Evolutionary conservation across 345 rosid genomes (phyloP), one percentile per base, ranked within the genome.

Genomic region (Tarenaya hassleriana): DNA sequence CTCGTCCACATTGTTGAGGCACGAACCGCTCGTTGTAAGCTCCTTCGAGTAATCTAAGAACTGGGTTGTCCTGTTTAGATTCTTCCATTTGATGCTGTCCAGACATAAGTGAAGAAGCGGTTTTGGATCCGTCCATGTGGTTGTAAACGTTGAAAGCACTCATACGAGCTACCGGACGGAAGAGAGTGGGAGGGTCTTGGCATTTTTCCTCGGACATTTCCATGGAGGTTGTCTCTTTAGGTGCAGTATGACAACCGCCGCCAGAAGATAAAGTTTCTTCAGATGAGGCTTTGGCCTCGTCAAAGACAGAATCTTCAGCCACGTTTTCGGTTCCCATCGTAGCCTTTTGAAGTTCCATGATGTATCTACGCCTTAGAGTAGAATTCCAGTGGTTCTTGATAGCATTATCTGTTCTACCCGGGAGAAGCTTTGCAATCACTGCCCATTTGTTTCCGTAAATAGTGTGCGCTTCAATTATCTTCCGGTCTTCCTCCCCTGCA

Each of bases 381-480:
- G 89, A 83, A 69, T 89, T 89, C 97, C 97, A 89, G 35, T 85
- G 95, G 56, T 85, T 83, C 68, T 89, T 85, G 40, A 85, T 85
- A 62, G 95, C 80, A 41, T 89, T 85, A 65, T 89, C 97, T 49
- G 97, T 89, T 67, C 97, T 76, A 41, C 97, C 95, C 0, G 80
- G 86, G 38, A 89, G 77, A 41, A 83, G 78, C 66, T 76, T 79
- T 11, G 97, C 89, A 45, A 89, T 89, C 2, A 57, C 75, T 24
- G 89, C 91, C 92, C 97, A 84, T 70, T 78, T 88, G 79, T 88
- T 88, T 55, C 95, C 88, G 41, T 85, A 92, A 31, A 76, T 51
- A 4, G 76, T 81, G 67, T 89, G 95, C 10, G 89, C 84, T 39
- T 56, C 39, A 55, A 80, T 69, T 52, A 85, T 82, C 41, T 77